Base-by-base conservation (phyloP, 305 asterid species). In the Plantago coronopus region DNA sequence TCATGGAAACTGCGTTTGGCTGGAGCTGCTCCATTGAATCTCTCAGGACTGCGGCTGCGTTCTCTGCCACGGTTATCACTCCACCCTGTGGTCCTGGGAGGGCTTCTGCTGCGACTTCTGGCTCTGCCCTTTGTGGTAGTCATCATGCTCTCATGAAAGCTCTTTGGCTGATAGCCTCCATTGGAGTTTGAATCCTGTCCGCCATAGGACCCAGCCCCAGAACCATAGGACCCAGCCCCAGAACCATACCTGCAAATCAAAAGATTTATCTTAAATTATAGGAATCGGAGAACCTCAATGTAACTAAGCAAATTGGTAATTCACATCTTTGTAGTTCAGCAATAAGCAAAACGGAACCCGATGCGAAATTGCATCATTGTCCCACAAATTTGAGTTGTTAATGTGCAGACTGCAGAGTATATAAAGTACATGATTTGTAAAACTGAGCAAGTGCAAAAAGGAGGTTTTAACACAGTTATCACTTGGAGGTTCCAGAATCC, bases 71-170 rank as follows among this genome's bases (percentile, higher is more conserved):
- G 40, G 40, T 12, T 34, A 34, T 34, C 40, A 34, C 40, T 34
- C 88, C 86, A 79, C 46, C 85, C 79, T 1, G 80, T 73, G 50
- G 65, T 78, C 64, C 72, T 68, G 62, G 11, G 62, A 0, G 91
- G 95, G 77, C 87, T 78, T 69, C 81, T 78, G 71, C 89, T 88
- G 34, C 85, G 81, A 46, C 86, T 77, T 62, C 80, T 76, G 42
- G 69, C 76, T 54, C 68, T 76, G 63, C 29, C 70, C 70, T 76
- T 78, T 49, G 70, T 50, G 73, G 64, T 69, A 44, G 59, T 61
- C 57, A 76, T 65, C 67, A 61, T 63, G 45, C 59, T 74, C 31
- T 80, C 91, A 10, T 82, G 86, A 70, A 74, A 84, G 78, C 86
- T 86, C 72, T 72, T 76, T 14, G 57, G 19, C 31, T 59, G 80